Evolutionary conservation across 2,329 filamentous ascomycete genomes (phyloP).

Genomic region (Hypoxylon sp.): DNA sequence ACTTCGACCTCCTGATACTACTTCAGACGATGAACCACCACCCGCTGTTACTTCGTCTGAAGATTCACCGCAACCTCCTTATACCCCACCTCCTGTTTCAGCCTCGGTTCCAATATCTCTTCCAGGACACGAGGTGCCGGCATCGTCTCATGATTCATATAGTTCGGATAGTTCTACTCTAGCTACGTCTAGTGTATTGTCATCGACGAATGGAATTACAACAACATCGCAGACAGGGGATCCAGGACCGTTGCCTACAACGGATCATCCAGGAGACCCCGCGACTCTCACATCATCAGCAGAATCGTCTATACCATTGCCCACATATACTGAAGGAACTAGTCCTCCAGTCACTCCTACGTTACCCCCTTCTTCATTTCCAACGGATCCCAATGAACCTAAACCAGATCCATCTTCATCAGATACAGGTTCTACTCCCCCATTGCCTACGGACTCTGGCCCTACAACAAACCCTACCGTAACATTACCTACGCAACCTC

Average conservation of each 20-base stretch:
- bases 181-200: constrained; percentile 4
- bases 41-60: constrained; percentile 12
- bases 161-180: background rate
- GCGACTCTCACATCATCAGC: constrained; percentile 7
- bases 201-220: background rate
- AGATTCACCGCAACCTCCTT: background rate
- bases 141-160: constrained; percentile 8
- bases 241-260: constrained; percentile 13
- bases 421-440: constrained; percentile 1
- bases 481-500: constrained; percentile 2
- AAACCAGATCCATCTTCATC: background rate
- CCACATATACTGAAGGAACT: background rate
- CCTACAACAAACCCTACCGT: constrained; percentile 4
- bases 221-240: constrained; percentile 2
- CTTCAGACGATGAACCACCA: constrained; percentile 2
- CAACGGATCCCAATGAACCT: constrained; percentile 4
- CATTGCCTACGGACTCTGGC: background rate
- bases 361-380: background rate
- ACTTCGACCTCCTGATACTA: constrained; percentile 22
- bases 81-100: background rate
- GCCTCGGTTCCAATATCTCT: background rate
- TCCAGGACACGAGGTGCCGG: constrained; percentile 9
- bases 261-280: constrained; percentile 1
- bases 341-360: constrained; percentile 3
- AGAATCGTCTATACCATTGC: background rate